Evolutionary conservation across 2,329 filamentous ascomycete genomes (phyloP).

Genomic region (Fusarium sp.): DNA sequence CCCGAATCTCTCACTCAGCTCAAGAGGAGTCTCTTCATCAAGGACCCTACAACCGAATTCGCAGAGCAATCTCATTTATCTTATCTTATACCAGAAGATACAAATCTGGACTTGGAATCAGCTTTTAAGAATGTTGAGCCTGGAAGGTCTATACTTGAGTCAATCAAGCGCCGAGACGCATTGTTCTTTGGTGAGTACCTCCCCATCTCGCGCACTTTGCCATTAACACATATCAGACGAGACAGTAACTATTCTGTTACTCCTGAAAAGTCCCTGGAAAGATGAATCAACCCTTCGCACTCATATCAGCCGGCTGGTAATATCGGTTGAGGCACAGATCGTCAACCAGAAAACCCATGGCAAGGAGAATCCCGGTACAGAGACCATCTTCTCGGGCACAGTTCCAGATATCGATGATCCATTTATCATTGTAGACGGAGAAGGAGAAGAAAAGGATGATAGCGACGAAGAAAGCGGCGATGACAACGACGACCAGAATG

Average conservation of each 20-base stretch:
- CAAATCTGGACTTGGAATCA: conserved; percentile 66
- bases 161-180: conserved; percentile 70
- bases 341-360: conserved; percentile 66
- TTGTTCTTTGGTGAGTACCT: conserved; percentile 76
- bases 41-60: conserved; percentile 54
- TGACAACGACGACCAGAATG: conserved; percentile 50
- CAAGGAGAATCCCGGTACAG: conserved; percentile 62
- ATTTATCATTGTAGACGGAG: conserved; percentile 62
- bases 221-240: conserved; percentile 69
- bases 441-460: conserved; percentile 49
- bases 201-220: conserved; percentile 52
- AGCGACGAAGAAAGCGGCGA: conserved; percentile 48
- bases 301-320: conserved; percentile 71
- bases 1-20: conserved; percentile 42
- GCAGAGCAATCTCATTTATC: conserved; percentile 69
- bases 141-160: conserved; percentile 63
- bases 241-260: conserved; percentile 74
- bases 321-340: conserved; percentile 75
- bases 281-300: conserved; percentile 68
- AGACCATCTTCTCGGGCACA: conserved; percentile 69
- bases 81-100: conserved; percentile 70
- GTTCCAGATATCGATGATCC: conserved; percentile 64
- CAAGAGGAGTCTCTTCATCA: conserved; percentile 39
- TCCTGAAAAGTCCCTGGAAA: conserved; percentile 73
- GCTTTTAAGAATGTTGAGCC: conserved; percentile 59